Base-by-base conservation (phyloP, 805 yeast genomes). In the Barnettozyma sucrosica region DNA sequence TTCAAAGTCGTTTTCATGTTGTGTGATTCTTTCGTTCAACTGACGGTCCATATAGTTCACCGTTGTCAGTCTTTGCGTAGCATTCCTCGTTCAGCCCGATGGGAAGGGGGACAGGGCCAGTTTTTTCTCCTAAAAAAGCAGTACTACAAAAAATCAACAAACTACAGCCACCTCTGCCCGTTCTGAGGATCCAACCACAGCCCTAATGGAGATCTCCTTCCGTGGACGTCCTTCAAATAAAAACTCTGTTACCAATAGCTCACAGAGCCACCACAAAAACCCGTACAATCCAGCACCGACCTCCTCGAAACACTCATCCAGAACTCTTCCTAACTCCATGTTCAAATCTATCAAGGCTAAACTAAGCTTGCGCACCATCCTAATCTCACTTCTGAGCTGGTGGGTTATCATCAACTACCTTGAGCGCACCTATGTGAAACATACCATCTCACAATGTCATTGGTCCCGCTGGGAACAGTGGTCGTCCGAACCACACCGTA, bases 391-490 rank as follows among this genome's bases (percentile, higher is more conserved):
- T 7, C 10, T 67, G 0, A 18, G 68, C 2, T 80, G 86, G 83
- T 36, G 71, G 1, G 36, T 66, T 1, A 48, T 72, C 16, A 64
- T 81, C 10, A 74, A 74, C 47, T 76, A 79, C 58, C 74, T 71
- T 50, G 90, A 85, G 57, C 65, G 85, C 49, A 57, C 69, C 4
- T 70, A 67, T 9, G 81, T 81, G 1, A 66, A 63, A 44, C 55
- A 64, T 18, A 72, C 77, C 0, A 64, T 83, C 16, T 53, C 60
- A 7, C 50, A 61, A 25, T 84, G 89, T 58, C 54, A 65, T 5
- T 89, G 96, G 96, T 57, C 65, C 2, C 62, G 61, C 0, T 85
- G 92, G 90, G 89, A 83, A 54, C 41, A 64, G 5, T 81, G 88
- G 87, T 58, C 60, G 2, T 33, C 51, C 11, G 51, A 50, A 1